phyloP scores from a whole-genome alignment of 108 stramenopile species.

The Nitzschia sp. region DNA sequence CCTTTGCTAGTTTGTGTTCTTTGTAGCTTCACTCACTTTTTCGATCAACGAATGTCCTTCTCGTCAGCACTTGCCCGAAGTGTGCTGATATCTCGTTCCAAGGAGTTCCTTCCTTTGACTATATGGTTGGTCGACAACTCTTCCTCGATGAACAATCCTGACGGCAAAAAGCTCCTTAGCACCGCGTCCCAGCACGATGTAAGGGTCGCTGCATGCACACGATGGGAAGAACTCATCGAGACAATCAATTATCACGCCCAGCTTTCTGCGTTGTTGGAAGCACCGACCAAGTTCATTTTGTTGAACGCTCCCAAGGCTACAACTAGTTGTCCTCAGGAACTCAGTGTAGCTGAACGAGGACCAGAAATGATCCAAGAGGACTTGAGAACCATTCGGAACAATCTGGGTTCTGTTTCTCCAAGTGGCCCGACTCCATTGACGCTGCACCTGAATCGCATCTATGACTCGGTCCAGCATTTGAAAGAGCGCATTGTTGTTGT shows the following conservation, averaged over 20 bases:
- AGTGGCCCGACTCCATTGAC: constrained; percentile 65
- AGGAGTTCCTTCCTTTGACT: constrained; percentile 20
- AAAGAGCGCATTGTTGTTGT: constrained; percentile 66
- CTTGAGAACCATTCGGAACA: constrained; percentile 31
- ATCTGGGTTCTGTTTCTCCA: constrained; percentile 39
- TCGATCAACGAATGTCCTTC: background rate
- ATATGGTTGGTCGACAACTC: constrained; percentile 67
- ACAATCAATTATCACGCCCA: constrained; percentile 66
- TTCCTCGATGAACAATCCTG: constrained; percentile 60
- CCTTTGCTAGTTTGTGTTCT: background rate
- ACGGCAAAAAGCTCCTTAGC: constrained; percentile 50
- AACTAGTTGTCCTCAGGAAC: constrained; percentile 38
- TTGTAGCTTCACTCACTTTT: background rate
- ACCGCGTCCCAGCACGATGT: constrained; percentile 24
- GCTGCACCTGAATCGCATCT: constrained; percentile 48
- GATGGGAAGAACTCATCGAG: constrained; percentile 76
- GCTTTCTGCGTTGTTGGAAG: constrained; percentile 51
- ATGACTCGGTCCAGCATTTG: constrained; percentile 35
- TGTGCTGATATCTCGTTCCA: constrained; percentile 20
- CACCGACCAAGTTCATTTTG: constrained; percentile 65
- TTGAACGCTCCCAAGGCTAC: constrained; percentile 53
- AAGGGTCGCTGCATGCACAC: constrained; percentile 37
- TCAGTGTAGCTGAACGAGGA: constrained; percentile 54
- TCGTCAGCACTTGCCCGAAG: constrained; percentile 18
- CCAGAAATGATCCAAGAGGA: constrained; percentile 30